Evolutionary conservation across 164 flowering plant species (phyloP), one percentile per base, ranked within the genome.

Genomic region (Santalum album): DNA sequence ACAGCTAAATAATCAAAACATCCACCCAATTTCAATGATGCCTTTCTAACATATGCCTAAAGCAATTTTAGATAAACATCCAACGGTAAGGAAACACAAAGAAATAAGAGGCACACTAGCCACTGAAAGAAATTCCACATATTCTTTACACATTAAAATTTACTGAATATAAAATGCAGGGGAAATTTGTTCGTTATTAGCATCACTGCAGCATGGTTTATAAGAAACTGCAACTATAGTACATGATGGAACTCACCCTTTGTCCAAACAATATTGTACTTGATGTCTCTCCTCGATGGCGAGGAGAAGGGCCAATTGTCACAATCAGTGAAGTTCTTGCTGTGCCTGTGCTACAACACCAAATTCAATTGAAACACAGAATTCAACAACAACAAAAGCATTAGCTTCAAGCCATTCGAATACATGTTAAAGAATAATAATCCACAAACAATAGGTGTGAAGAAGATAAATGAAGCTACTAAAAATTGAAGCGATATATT

Each of bases 181-280:
- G 4, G 34, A 1, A 38, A 1, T 9, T 38, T 14, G 2, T 38
- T 38, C 16, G 14, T 15, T 38, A 11, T 3, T 38, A 38, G 42
- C 42, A 4, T 15, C 3, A 9, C 9, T 38, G 42, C 16, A 38
- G 60, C 66, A n/a, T 70, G 67, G 67, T 58, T 61, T 29, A 62
- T 70, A 45, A 20, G 70, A 67, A 70, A 32, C n/a, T 42, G 27
- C n/a, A 27, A 19, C 12, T 39, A 38, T 4, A 25, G 18, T 15
- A 12, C 16, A 1, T 19, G n/a, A 40, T 18, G 12, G 7, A 26
- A 23, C 84, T 68, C 51, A 83, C 90, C 76, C 91, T 76, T 64
- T 84, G 91, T 20, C 91, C 87, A 76, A 84, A 84, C 44, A 79
- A 55, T 67, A 84, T 80, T 29, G 91, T 82, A 59, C 91, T 79